Percentiles rank a stretch among this genome's conserved stretches.
Conservation (phyloP, 2,329 filamentous ascomycete genomes). For the Cercospora sojina region DNA sequence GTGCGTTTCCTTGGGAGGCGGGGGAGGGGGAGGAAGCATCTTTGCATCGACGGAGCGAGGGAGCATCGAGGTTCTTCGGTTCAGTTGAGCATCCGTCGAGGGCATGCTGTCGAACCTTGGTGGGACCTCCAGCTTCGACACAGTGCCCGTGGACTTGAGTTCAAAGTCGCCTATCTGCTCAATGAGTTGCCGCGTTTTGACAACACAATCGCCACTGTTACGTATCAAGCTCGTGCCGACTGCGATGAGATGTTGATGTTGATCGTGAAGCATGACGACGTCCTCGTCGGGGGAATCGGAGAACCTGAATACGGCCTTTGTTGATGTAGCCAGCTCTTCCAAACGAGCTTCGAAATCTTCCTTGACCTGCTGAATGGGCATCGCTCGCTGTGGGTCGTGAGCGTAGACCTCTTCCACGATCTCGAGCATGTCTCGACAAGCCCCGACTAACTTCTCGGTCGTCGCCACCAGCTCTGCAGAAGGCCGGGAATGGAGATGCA, state of each 20-base stretch:
- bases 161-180: conserved; percentile 63
- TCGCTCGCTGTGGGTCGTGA: conserved; percentile 68
- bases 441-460: conserved; percentile 78
- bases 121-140: conserved; percentile 15
- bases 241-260: conserved; percentile 32
- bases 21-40: conserved; percentile 15
- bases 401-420: conserved; percentile 81
- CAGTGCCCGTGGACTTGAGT: conserved; percentile 15
- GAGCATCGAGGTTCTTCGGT: conserved; percentile 18
- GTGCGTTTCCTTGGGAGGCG: background rate
- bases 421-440: conserved; percentile 74
- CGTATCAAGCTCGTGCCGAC: conserved; percentile 54
- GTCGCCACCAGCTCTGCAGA: conserved; percentile 77
- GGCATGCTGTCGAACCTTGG: conserved; percentile 16
- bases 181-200: conserved; percentile 79
- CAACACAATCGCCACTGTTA: conserved; percentile 85
- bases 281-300: conserved; percentile 68
- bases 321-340: conserved; percentile 75
- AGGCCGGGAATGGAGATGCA: conserved; percentile 90
- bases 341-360: conserved; percentile 77
- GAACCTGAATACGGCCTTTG: conserved; percentile 72
- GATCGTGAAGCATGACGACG: conserved; percentile 70
- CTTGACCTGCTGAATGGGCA: conserved; percentile 66
- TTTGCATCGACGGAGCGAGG: conserved; percentile 17
- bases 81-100: background rate